Evolutionary conservation across 345 rosid genomes (phyloP), one percentile per base, ranked within the genome.

Genomic region (Populus davidiana): DNA sequence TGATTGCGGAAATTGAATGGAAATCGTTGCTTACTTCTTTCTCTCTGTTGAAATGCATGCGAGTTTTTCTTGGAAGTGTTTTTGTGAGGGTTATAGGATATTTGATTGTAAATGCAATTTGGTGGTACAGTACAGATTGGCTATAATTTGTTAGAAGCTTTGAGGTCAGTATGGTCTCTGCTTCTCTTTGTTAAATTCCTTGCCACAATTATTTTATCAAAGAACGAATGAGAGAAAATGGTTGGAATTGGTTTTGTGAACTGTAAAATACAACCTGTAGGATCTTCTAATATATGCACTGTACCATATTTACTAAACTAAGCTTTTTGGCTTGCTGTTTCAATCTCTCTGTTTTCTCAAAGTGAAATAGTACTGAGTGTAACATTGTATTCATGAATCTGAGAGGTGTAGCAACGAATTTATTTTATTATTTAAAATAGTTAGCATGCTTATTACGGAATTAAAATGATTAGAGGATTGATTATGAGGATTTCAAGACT

Each of bases 401-500:
- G 29, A 59, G 63, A 56, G 63, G 5, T 59, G 63, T 59, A 23
- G 63, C 63, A n/a, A 23, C 29, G 29, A 59, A 56, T 1, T 3
- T n/a, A 59, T 59, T 59, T 59, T 56, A 6, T 8, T 59, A n/a
- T 8, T 59, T 2, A n/a, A 59, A n/a, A 59, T 25, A 59, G 23
- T 9, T n/a, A n/a, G 63, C 63, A 59, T n/a, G 29, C 63, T n/a
- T 59, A 23, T n/a, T n/a, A n/a, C 29, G 12, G 23, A 9, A 59
- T 9, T n/a, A 25, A n/a, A 23, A n/a, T 59, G 14, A 23, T 59
- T 59, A 23, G 7, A 92, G 82, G 69, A 73, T 80, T 81, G 91
- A 90, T 85, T 77, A 88, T 52, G 90, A 83, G 70, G 97, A 92
- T 87, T 87, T 86, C 70, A 90, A 83, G 87, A 84, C 89, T 41